Evolutionary conservation across 106 monocot genomes (phyloP).

Genomic region (Dendrobium catenatum): DNA sequence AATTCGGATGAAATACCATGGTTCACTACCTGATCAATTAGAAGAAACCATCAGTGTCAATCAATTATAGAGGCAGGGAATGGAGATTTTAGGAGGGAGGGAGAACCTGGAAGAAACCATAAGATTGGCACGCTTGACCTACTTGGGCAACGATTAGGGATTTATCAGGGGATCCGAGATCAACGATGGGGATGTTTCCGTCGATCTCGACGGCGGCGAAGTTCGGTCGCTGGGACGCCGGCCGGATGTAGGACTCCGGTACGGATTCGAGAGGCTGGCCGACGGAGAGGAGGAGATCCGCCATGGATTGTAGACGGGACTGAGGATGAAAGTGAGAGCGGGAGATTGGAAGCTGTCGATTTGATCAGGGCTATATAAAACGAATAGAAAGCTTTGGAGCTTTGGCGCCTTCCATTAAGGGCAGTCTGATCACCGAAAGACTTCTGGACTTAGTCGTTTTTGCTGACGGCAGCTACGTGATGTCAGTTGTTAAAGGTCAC

Average conservation of each 20-base stretch:
- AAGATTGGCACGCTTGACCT: slow-evolving; percentile 40
- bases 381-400: background rate
- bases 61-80: background rate
- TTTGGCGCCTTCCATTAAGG: no score
- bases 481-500: no score
- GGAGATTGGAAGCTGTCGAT: background rate
- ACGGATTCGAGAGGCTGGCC: slow-evolving; percentile 22
- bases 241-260: slow-evolving; percentile 60
- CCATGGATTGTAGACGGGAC: slow-evolving; percentile 13
- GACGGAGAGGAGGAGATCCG: slow-evolving; percentile 35
- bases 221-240: slow-evolving; percentile 48
- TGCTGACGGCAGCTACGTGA: no score
- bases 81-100: background rate
- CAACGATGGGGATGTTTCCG: slow-evolving; percentile 58
- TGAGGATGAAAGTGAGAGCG: background rate
- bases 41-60: no score
- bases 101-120: slow-evolving; percentile 84
- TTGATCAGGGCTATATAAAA: background rate
- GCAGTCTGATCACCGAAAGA: no score
- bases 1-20: slow-evolving; percentile 49
- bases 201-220: slow-evolving; percentile 40
- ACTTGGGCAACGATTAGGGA: slow-evolving; percentile 25
- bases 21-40: slow-evolving; percentile 31
- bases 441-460: no score
- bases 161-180: slow-evolving; percentile 22